These are phyloP conservation scores for Naematelia aurantialba DNA, from an alignment of 768 basidiomycete genomes.

Conservation along the genomic window DNA sequence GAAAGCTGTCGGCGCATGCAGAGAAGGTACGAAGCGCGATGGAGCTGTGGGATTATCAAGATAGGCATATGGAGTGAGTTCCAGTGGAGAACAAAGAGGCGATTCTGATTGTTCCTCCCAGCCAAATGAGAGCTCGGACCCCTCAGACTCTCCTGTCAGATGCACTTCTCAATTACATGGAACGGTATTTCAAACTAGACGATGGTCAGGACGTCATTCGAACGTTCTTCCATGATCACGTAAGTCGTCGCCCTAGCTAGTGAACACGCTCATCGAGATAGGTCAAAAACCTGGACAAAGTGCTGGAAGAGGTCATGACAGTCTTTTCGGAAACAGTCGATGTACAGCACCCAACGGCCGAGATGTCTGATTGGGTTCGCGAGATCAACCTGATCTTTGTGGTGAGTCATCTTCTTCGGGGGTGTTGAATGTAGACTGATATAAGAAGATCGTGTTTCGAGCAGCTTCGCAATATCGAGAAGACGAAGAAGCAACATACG, in stretches of 20 bases:
- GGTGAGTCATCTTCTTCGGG: constrained; percentile 54
- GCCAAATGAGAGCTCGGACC: constrained; percentile 29
- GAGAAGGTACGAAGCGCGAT: constrained; percentile 79
- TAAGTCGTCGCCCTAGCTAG: constrained; percentile 20
- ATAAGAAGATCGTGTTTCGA: constrained; percentile 62
- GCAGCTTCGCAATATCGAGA: constrained; percentile 72
- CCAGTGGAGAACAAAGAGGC: constrained; percentile 44
- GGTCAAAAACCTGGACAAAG: constrained; percentile 62
- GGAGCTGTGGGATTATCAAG: constrained; percentile 65
- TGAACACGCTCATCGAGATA: constrained; percentile 24
- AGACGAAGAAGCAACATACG: constrained; percentile 70
- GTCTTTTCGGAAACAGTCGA: constrained; percentile 19
- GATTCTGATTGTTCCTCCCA: constrained; percentile 15
- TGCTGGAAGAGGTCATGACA: constrained; percentile 57
- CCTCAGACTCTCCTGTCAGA: constrained; percentile 62
- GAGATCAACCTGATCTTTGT: constrained; percentile 69
- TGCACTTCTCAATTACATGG: constrained; percentile 67
- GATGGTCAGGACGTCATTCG: constrained; percentile 73
- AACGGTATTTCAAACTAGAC: constrained; percentile 55
- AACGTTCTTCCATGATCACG: constrained; percentile 71
- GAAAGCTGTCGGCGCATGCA: constrained; percentile 72
- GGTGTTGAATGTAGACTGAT: neutral
- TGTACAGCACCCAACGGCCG: constrained; percentile 54
- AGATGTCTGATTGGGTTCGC: constrained; percentile 56
- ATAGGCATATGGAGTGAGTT: constrained; percentile 46